Percentiles rank a stretch among this genome's conserved stretches.
phyloP scores from a whole-genome alignment of 495 filamentous ascomycete species.

The Rusavskia elegans region DNA sequence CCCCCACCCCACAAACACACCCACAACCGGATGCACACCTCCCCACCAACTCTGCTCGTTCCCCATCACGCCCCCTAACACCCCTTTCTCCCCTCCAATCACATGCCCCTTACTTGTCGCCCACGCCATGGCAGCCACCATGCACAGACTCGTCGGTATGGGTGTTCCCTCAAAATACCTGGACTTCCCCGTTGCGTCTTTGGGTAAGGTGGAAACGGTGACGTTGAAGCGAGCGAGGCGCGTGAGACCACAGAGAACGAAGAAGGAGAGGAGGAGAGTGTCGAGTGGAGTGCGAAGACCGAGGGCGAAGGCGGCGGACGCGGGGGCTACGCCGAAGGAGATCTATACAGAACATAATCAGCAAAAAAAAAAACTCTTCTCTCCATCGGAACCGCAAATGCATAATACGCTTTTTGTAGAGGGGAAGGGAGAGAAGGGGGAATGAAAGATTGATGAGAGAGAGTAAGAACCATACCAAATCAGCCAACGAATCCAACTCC shows the following conservation, averaged over 20 bases:
- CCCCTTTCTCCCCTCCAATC: constrained; percentile 57
- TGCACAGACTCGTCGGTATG: constrained; percentile 72
- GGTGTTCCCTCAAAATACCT: constrained; percentile 94
- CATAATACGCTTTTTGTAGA: too few relatives aligned
- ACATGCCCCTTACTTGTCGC: constrained; percentile 75
- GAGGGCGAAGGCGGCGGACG: constrained; percentile 71
- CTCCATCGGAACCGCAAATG: too few relatives aligned
- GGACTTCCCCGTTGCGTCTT: constrained; percentile 79
- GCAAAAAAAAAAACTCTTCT: background rate
- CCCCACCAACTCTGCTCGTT: constrained; percentile 52
- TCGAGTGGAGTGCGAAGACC: constrained; percentile 78
- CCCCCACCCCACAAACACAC: constrained; percentile 69
- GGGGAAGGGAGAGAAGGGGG: too few relatives aligned
- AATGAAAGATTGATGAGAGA: too few relatives aligned
- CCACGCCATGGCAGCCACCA: constrained; percentile 74
- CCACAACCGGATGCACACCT: constrained; percentile 76
- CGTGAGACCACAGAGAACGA: constrained; percentile 89
- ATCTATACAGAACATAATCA: constrained; percentile 39
- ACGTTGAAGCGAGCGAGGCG: constrained; percentile 96
- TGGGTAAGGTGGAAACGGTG: constrained; percentile 71
- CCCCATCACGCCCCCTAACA: constrained; percentile 57
- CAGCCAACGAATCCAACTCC: constrained; percentile 92
- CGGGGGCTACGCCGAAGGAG: constrained; percentile 88
- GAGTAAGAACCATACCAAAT: constrained; percentile 84
- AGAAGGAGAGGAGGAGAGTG: constrained; percentile 70